phyloP scores from a whole-genome alignment of 192 early-diverging fungal genomes.

The Dissophora globulifera region DNA sequence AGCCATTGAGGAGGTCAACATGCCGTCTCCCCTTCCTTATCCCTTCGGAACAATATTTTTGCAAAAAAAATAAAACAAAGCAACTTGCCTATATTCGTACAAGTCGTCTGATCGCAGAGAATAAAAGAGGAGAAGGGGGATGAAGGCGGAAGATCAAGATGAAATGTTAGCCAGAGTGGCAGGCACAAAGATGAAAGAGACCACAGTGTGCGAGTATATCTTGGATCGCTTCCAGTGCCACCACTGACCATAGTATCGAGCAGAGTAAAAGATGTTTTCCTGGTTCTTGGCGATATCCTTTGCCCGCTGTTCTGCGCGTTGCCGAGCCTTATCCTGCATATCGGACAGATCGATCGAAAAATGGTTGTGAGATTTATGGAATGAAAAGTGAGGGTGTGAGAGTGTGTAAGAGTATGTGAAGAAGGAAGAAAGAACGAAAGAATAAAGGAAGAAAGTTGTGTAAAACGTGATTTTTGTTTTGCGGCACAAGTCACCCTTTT shows the following conservation, averaged over 20 bases:
- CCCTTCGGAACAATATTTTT: too few species aligned
- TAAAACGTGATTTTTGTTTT: background rate
- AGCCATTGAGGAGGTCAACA: too few species aligned
- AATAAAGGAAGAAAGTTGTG: too few species aligned
- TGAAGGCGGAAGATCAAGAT: background rate
- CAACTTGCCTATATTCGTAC: constrained; percentile 31
- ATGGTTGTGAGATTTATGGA: too few species aligned
- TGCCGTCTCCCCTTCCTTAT: too few species aligned
- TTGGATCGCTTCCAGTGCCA: too few species aligned
- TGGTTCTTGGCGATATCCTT: constrained; percentile 54
- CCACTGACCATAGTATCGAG: constrained; percentile 52
- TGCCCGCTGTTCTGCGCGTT: constrained; percentile 42
- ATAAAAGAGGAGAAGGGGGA: background rate
- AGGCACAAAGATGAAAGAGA: background rate
- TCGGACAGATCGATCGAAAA: too few species aligned
- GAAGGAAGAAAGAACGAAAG: too few species aligned
- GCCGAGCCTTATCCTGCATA: constrained; percentile 33
- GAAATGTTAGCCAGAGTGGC: background rate
- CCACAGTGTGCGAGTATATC: too few species aligned
- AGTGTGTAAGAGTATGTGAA: too few species aligned
- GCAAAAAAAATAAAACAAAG: background rate
- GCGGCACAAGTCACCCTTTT: background rate
- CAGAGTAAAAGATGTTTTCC: constrained; percentile 53
- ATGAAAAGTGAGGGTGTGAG: too few species aligned
- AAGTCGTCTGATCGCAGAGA: too few species aligned